Percentiles rank a stretch among this genome's conserved stretches.
phyloP scores from a whole-genome alignment of 805 yeast genomes.

The Pichia cephalocereana region DNA sequence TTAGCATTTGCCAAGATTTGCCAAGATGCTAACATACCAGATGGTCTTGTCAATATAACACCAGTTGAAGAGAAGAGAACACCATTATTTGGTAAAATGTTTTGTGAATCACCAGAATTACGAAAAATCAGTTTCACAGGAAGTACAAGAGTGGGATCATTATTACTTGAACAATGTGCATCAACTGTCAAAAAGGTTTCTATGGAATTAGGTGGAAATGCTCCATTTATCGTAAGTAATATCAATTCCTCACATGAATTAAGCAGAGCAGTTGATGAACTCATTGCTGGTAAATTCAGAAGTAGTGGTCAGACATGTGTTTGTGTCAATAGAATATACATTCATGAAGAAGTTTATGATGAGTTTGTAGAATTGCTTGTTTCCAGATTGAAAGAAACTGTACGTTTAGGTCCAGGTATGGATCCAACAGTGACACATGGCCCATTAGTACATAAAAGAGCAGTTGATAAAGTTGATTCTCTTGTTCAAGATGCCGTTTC shows the following conservation, averaged over 20 bases:
- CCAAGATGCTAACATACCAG: conserved; percentile 59
- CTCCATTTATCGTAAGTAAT: conserved; percentile 65
- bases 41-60: conserved; percentile 58
- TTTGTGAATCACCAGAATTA: conserved; percentile 46
- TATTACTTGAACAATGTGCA: conserved; percentile 51
- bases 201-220: conserved; percentile 74
- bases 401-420: conserved; percentile 55
- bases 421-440: conserved; percentile 56
- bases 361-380: conserved; percentile 42
- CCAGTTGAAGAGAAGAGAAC: conserved; percentile 34
- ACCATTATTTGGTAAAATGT: conserved; percentile 42
- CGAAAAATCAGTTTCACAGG: conserved; percentile 72
- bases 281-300: conserved; percentile 57
- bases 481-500: conserved; percentile 56
- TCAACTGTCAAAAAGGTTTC: conserved; percentile 59
- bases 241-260: conserved; percentile 41
- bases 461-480: conserved; percentile 46
- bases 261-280: conserved; percentile 52
- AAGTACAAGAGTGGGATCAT: conserved; percentile 62
- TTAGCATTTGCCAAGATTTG: conserved; percentile 56
- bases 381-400: conserved; percentile 31
- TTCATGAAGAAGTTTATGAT: conserved; percentile 54
- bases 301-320: conserved; percentile 76
- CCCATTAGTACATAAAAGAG: conserved; percentile 54
- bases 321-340: conserved; percentile 61